Conservation (phyloP, 139 green algal genomes). For the Coccomyxa sp. region DNA sequence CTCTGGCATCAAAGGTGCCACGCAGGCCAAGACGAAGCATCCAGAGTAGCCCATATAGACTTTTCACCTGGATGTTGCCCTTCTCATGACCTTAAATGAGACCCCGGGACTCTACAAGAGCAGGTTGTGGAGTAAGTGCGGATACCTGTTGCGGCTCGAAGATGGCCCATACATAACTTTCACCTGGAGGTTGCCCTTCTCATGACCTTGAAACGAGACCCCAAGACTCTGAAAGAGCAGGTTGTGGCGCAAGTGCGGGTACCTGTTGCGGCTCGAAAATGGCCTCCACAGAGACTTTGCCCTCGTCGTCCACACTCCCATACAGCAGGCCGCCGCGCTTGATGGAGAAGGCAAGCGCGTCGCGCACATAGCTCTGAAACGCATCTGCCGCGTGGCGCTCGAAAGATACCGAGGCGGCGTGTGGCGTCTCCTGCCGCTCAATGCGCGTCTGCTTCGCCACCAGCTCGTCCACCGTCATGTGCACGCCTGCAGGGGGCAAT, state of each 20-base stretch:
- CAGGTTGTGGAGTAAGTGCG: not conserved
- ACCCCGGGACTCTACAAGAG: not conserved
- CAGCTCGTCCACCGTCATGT: constrained; percentile 83
- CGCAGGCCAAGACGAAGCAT: too few relatives aligned
- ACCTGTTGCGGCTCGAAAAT: constrained; percentile 88
- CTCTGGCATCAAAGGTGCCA: too few relatives aligned
- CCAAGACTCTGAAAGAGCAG: not conserved
- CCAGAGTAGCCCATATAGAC: too few relatives aligned
- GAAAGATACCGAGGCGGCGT: constrained; percentile 78
- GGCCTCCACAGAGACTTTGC: constrained; percentile 63
- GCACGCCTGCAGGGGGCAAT: constrained; percentile 14
- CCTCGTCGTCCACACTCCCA: constrained; percentile 73
- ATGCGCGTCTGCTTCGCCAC: constrained; percentile 85
- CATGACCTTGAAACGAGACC: too few relatives aligned
- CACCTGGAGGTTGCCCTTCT: too few relatives aligned
- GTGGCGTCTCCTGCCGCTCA: constrained; percentile 87
- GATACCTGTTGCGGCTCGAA: constrained; percentile 80
- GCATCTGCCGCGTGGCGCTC: constrained; percentile 84
- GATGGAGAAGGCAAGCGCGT: constrained; percentile 85
- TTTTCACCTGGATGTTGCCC: too few relatives aligned
- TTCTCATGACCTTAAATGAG: too few relatives aligned
- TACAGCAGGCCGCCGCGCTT: constrained; percentile 91
- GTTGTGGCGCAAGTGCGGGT: not conserved
- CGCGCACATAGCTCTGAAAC: constrained; percentile 84
- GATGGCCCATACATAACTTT: too few relatives aligned